Percentiles rank a stretch among this genome's conserved stretches.
These are phyloP conservation scores for Phytophthora agathidicida DNA, from an alignment of 352 stramenopile genomes.

Conservation along the genomic window DNA sequence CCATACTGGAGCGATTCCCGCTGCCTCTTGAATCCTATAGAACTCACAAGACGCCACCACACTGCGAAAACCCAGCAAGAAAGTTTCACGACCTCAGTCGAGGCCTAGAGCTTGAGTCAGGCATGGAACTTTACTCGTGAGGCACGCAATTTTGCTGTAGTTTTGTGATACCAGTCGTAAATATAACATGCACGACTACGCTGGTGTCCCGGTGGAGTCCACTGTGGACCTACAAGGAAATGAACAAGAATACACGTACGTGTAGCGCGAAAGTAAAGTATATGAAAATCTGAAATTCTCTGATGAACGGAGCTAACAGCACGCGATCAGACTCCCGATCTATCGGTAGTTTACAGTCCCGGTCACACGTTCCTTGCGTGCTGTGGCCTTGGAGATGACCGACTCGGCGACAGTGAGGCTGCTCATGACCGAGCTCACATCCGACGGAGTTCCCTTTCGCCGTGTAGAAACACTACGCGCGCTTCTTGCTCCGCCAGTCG, in stretches of 20 bases:
- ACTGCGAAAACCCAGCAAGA: conserved; percentile 15
- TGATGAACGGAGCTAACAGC: too few species aligned
- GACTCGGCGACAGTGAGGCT: conserved; percentile 70
- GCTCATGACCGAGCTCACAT: conserved; percentile 69
- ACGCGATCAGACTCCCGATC: too few species aligned
- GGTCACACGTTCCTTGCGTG: conserved; percentile 61
- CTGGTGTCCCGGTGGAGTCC: too few species aligned
- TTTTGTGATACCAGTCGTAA: too few species aligned
- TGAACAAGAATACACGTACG: too few species aligned
- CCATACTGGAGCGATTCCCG: conserved; percentile 18
- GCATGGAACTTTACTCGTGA: too few species aligned
- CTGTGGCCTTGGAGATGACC: conserved; percentile 75
- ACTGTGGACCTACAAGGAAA: too few species aligned
- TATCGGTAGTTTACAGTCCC: conserved; percentile 60
- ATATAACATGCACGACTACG: too few species aligned
- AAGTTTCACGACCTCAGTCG: conserved; percentile 3
- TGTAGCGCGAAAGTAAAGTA: too few species aligned
- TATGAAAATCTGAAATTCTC: too few species aligned
- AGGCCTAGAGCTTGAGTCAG: too few species aligned
- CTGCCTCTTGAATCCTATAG: conserved; percentile 3
- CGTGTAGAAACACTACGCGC: conserved; percentile 58
- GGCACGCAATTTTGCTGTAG: too few species aligned
- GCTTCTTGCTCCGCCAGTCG: conserved; percentile 49
- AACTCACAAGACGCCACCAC: conserved; percentile 27
- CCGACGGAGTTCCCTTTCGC: conserved; percentile 54